Evolutionary conservation across 1,284 basidiomycete genomes (phyloP).

Genomic region (Sporisorium sorghi): DNA sequence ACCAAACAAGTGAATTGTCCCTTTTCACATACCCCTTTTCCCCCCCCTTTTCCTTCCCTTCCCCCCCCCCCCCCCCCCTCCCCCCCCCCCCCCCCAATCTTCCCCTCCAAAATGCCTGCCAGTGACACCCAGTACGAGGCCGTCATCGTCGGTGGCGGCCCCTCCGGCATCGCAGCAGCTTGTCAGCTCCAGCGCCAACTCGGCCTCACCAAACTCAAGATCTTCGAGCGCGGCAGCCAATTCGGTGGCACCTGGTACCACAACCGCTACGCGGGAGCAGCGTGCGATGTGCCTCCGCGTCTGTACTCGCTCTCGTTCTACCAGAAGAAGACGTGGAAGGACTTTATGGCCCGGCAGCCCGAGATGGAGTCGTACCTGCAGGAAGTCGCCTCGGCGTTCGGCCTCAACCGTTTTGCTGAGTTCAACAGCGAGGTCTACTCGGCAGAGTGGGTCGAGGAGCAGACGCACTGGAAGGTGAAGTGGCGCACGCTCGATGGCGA

Average conservation of each 20-base stretch:
- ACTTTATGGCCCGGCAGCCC: slow-evolving; percentile 32
- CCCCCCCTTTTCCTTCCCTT: too few species aligned
- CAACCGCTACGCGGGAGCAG: slow-evolving; percentile 55
- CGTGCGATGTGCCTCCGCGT: slow-evolving; percentile 52
- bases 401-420: slow-evolving; percentile 26
- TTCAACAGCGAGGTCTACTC: slow-evolving; percentile 40
- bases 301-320: slow-evolving; percentile 55
- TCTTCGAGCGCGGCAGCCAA: slow-evolving; percentile 35
- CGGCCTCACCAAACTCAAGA: slow-evolving; percentile 31
- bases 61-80: too few species aligned
- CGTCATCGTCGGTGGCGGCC: slow-evolving; percentile 49
- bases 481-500: slow-evolving; percentile 5
- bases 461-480: slow-evolving; percentile 50
- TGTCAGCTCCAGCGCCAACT: slow-evolving; percentile 35
- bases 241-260: slow-evolving; percentile 52
- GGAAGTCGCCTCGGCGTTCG: slow-evolving; percentile 29
- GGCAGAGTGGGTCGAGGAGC: slow-evolving; percentile 41
- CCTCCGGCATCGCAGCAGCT: slow-evolving; percentile 40
- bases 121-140: slow-evolving; percentile 39
- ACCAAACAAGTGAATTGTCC: too few species aligned
- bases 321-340: slow-evolving; percentile 36
- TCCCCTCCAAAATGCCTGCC: slow-evolving; percentile 2
- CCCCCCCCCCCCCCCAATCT: background rate
- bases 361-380: slow-evolving; percentile 51
- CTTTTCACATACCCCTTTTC: too few species aligned